Base-by-base conservation (phyloP, 148 eudicot species). In the Arbutus unedo region DNA sequence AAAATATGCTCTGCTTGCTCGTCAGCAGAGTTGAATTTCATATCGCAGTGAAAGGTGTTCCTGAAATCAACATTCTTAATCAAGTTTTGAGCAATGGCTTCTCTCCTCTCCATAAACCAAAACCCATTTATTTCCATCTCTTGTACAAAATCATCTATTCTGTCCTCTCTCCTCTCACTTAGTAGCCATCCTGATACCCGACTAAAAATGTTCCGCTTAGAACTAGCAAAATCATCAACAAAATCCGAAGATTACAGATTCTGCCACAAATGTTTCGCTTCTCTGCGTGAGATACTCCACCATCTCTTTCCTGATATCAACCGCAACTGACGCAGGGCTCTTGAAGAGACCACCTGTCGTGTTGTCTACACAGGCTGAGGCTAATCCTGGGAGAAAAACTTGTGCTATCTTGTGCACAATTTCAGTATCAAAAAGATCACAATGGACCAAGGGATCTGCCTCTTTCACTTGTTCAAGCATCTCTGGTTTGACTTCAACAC, bases 281-380 rank as follows among this genome's bases (percentile, higher is more conserved):
- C 91, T 87, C 49, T 89, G 88, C 1, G 78, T 86, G 64, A 96
- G 91, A 85, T 89, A 93, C 49, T 91, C 93, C 81, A 93, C 84
- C 98, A 96, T 94, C 81, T 96, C 99, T 86, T 90, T 96, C 87
- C 98, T 88, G 11, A 92, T 82, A 8, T 92, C 98, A 83, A 91
- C 92, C 45, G 97, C 98, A 71, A 96, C 93, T 6, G 98, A 88
- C 31, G 89, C 94, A 31, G 98, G 93, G 86, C 81, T 90, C 64
- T 71, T 89, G 84, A 96, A 94, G 59, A 96, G 84, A 84, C 87
- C 97, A 50, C 99, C 98, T 7, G 92, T 89, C 5, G 99, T 96
- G 91, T 89, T 92, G 88, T 96, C 99, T 74, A 96, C 90, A 88
- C 99, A 94, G 7, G 96, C 98, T 21, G 97, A 89, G 56, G 97